A percentile compares a stretch with the other conserved stretches of the same genome.
Evolutionary conservation across 1,284 basidiomycete genomes (phyloP).

Genomic region (Tylopilus orsonianus): DNA sequence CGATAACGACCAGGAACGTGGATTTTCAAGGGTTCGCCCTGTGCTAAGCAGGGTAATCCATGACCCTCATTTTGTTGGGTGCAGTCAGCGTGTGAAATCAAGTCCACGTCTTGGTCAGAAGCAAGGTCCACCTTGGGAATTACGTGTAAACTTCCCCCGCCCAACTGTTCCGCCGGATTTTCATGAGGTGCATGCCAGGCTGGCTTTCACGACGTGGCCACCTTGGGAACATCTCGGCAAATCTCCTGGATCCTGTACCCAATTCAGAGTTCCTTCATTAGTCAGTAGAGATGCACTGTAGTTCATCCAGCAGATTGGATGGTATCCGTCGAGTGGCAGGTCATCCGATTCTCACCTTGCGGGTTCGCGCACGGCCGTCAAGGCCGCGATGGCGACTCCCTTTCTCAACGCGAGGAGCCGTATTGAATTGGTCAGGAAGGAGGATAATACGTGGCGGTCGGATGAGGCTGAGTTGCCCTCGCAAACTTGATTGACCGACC

Average conservation of each 20-base stretch:
- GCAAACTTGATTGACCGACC: neutral
- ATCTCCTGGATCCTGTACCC: slow-evolving; percentile 15
- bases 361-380: slow-evolving; percentile 16
- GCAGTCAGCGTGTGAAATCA: slow-evolving; percentile 17
- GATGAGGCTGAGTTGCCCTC: neutral
- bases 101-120: neutral
- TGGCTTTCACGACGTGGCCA: slow-evolving; percentile 12
- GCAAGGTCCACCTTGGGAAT: slow-evolving; percentile 18
- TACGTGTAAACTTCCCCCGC: slow-evolving; percentile 9
- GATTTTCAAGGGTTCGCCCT: slow-evolving; percentile 14
- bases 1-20: slow-evolving; percentile 14
- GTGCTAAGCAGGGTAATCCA: slow-evolving; percentile 11
- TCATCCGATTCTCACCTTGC: slow-evolving; percentile 22
- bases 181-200: slow-evolving; percentile 13
- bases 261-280: slow-evolving; percentile 5
- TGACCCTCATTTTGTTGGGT: slow-evolving; percentile 1
- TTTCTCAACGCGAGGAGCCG: slow-evolving; percentile 3
- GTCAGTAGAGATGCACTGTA: slow-evolving; percentile 1
- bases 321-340: slow-evolving; percentile 2
- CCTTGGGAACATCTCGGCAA: slow-evolving; percentile 30
- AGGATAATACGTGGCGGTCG: slow-evolving; percentile 3
- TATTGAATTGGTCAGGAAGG: neutral
- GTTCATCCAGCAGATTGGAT: slow-evolving; percentile 1
- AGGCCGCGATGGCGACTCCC: slow-evolving; percentile 17
- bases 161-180: slow-evolving; percentile 30